Conservation (phyloP, 148 eudicot genomes). For the Dysphania ambrosioides region DNA sequence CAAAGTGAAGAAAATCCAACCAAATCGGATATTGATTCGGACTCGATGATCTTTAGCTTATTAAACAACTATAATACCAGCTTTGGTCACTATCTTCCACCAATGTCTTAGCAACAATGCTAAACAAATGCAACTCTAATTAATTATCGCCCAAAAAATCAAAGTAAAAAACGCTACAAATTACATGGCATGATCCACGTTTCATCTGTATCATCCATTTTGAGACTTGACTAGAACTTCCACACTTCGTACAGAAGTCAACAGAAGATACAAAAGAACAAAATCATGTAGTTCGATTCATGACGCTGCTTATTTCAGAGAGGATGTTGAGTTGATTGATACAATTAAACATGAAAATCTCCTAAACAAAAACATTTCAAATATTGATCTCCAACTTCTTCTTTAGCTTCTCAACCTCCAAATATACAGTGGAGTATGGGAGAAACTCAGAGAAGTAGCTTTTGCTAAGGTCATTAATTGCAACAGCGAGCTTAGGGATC, state of each 20-base stretch:
- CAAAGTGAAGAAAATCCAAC: not conserved
- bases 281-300: conserved; percentile 26
- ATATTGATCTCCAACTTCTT: conserved; percentile 61
- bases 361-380: conserved; percentile 30
- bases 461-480: conserved; percentile 82
- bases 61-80: too few relatives aligned
- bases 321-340: conserved; percentile 21
- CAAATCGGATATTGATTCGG: not conserved
- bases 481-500: conserved; percentile 94
- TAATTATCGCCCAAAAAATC: conserved; percentile 10
- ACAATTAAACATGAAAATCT: conserved; percentile 22
- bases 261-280: conserved; percentile 24
- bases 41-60: not conserved
- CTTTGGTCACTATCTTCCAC: not conserved
- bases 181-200: conserved; percentile 23
- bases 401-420: conserved; percentile 97
- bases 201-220: conserved; percentile 22
- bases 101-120: not conserved
- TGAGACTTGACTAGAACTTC: conserved; percentile 18
- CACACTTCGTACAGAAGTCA: conserved; percentile 23
- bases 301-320: conserved; percentile 34
- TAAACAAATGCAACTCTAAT: conserved; percentile 6
- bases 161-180: conserved; percentile 22
- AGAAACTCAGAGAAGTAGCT: conserved; percentile 73
- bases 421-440: conserved; percentile 86